phyloP scores from a whole-genome alignment of 805 yeast genomes.

The Yamadazyma kitorensis region DNA sequence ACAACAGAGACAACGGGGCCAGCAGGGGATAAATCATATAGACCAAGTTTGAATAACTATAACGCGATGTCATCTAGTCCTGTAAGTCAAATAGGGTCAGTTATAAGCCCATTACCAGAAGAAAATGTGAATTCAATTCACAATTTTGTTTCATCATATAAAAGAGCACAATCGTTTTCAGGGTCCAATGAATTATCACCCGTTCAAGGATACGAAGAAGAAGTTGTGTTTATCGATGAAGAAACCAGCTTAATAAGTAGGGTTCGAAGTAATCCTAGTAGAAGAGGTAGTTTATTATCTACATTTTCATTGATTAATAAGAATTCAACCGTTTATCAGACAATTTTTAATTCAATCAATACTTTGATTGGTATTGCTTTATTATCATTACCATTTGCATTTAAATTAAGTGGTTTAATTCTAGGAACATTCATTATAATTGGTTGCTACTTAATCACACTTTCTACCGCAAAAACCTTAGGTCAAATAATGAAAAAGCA shows the following conservation, averaged over 20 bases:
- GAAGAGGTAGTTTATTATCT: conserved; percentile 11
- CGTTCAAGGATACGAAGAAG: conserved; percentile 10
- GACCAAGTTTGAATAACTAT: too few relatives aligned
- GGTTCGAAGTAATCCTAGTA: background rate
- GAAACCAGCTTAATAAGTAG: conserved; percentile 10
- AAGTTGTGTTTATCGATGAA: conserved; percentile 7
- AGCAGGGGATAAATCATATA: too few relatives aligned
- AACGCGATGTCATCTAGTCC: too few relatives aligned
- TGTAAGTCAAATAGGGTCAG: too few relatives aligned
- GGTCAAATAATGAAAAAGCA: conserved; percentile 45
- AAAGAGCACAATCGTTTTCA: conserved; percentile 33
- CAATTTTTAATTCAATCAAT: conserved; percentile 66
- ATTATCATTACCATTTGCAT: conserved; percentile 68
- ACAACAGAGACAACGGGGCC: too few relatives aligned
- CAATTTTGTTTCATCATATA: conserved; percentile 40
- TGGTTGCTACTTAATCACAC: conserved; percentile 47
- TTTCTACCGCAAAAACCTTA: conserved; percentile 52
- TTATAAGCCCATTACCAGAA: too few relatives aligned
- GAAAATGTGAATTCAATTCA: conserved; percentile 26
- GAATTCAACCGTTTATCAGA: conserved; percentile 62
- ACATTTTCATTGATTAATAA: conserved; percentile 15
- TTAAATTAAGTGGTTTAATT: conserved; percentile 67
- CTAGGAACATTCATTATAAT: conserved; percentile 44
- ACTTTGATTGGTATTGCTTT: conserved; percentile 76
- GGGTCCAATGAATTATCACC: conserved; percentile 16